These are phyloP conservation scores for Chloris gayana DNA, from an alignment of 176 grass and related monocot species.

Conservation along the genomic window DNA sequence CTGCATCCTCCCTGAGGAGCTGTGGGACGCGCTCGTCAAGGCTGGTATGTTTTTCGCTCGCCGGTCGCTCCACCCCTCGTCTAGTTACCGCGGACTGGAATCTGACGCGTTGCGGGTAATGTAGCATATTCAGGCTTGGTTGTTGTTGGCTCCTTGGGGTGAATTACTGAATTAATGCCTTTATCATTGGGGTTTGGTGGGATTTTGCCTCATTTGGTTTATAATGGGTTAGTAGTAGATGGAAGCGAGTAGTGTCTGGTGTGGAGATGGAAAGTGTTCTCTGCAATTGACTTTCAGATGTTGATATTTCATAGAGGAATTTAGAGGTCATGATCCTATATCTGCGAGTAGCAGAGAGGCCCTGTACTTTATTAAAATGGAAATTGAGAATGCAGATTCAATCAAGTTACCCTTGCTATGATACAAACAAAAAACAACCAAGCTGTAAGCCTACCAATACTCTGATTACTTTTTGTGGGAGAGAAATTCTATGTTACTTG, in stretches of 20 bases:
- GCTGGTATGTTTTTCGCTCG: conserved; percentile 61
- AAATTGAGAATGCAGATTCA: not conserved
- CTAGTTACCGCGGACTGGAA: not conserved
- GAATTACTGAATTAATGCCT: conserved; percentile 15
- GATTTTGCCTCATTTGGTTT: not conserved
- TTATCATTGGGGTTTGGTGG: not conserved
- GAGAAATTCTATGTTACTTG: not conserved
- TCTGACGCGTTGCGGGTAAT: conserved; percentile 32
- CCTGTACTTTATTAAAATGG: not conserved
- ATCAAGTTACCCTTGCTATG: not conserved
- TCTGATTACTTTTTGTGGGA: not conserved
- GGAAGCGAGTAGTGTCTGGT: conserved; percentile 7
- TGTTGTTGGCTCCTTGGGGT: conserved; percentile 18
- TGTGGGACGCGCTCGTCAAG: conserved; percentile 94
- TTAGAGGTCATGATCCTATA: not conserved
- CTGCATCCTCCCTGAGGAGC: conserved; percentile 95
- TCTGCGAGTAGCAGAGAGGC: not conserved
- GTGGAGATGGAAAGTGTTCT: not conserved
- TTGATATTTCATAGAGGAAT: not conserved
- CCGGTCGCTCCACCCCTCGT: not conserved
- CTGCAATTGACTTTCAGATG: not conserved
- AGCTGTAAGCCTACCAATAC: not conserved
- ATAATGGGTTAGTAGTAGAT: conserved; percentile 4
- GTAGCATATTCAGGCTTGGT: not conserved
- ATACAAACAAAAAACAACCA: not conserved